Evolutionary conservation across 306 rosid genomes (phyloP).

Genomic region (Phaseolus lunatus): DNA sequence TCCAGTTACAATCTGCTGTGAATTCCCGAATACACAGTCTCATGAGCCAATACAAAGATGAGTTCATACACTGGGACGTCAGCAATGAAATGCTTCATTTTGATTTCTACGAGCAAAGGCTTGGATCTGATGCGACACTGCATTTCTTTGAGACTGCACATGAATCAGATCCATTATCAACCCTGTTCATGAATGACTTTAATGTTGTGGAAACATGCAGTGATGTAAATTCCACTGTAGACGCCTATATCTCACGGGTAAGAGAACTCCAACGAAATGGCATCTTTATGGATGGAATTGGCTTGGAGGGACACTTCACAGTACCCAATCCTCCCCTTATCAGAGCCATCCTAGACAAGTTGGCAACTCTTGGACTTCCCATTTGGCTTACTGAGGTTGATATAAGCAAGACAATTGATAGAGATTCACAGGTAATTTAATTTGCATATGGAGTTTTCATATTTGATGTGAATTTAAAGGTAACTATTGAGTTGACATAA

Average conservation of each 20-base stretch:
- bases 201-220: conserved; percentile 90
- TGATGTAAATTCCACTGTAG: conserved; percentile 82
- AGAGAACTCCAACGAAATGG: conserved; percentile 63
- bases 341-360: conserved; percentile 82
- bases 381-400: conserved; percentile 96
- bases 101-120: conserved; percentile 82
- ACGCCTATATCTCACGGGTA: conserved; percentile 61
- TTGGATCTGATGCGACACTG: conserved; percentile 73
- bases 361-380: conserved; percentile 83
- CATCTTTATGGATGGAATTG: conserved; percentile 86
- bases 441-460: too few species aligned
- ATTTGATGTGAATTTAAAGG: too few species aligned
- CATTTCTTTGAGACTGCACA: conserved; percentile 76
- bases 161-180: conserved; percentile 75
- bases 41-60: conserved; percentile 73
- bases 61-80: conserved; percentile 92
- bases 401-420: conserved; percentile 67
- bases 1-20: conserved; percentile 64
- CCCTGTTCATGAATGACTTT: conserved; percentile 87
- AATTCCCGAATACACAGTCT: conserved; percentile 67
- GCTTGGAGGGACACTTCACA: conserved; percentile 83
- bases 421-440: conserved; percentile 64
- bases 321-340: conserved; percentile 78
- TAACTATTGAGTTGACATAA: too few species aligned
- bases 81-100: conserved; percentile 98